These are phyloP conservation scores for Penicillium sp. DNA, from an alignment of 2,329 filamentous ascomycete genomes.

Conservation along the genomic window DNA sequence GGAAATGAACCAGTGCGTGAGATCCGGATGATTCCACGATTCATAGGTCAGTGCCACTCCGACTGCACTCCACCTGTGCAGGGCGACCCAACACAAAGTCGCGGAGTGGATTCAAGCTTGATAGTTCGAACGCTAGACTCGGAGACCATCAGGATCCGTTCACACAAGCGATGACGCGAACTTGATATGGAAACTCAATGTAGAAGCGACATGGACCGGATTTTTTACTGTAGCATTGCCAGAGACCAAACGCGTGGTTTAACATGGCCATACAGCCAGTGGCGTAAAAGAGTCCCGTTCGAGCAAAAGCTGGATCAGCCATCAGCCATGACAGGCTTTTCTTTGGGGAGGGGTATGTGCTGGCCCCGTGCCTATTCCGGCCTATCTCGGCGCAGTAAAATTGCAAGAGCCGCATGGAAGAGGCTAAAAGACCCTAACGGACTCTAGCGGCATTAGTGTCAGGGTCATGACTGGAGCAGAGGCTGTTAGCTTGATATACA, in stretches of 20 bases:
- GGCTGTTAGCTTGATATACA: neutral
- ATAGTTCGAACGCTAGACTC: neutral
- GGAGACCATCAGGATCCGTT: neutral
- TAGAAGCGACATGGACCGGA: neutral
- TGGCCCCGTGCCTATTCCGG: neutral
- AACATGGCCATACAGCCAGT: neutral
- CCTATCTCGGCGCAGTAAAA: conserved; percentile 1
- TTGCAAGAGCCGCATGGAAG: conserved; percentile 18
- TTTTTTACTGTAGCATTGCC: neutral
- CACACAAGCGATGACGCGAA: neutral
- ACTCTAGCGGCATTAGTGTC: conserved; percentile 5
- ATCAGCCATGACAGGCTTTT: neutral
- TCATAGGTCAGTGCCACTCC: neutral
- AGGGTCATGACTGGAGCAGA: conserved; percentile 7
- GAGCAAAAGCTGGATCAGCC: neutral
- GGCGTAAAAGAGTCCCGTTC: conserved; percentile 1
- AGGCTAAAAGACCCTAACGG: conserved; percentile 4
- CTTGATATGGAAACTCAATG: neutral
- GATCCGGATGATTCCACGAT: neutral
- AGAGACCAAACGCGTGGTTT: neutral
- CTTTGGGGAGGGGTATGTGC: neutral
- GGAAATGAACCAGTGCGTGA: conserved; percentile 5
- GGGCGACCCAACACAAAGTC: neutral
- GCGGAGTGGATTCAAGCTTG: neutral
- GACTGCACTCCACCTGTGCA: neutral